Base-by-base conservation (phyloP, 805 yeast species). In the Yarrowia hollandica region DNA sequence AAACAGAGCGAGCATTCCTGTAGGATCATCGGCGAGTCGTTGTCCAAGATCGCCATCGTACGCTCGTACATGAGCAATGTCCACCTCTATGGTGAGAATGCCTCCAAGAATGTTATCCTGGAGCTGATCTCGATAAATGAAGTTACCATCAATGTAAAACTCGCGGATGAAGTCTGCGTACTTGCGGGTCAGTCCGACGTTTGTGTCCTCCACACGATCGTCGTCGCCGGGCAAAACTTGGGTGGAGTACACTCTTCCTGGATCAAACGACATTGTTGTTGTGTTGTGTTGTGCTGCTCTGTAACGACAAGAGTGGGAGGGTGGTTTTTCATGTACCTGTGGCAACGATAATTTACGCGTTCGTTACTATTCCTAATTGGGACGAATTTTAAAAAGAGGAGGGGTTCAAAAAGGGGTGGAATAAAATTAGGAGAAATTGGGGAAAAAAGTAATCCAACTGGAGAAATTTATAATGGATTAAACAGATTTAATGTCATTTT, bases 11-110 rank as follows among this genome's bases (percentile, higher is more conserved):
- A 91, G 82, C 79, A 88, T 83, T 54, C 88, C 96, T 1, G 86
- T 77, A 3, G 99, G 98, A 67, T 88, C 91, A 66, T 90, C 96
- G 60, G 84, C 73, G 63, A 94, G 77, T 64, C 83, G 82, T 71
- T 90, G 92, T 69, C 90, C 91, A 57, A 94, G 77, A 65, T 88
- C 96, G 68, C 90, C 98, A 68, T 90, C 88, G 75, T 83, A 94
- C 8, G 90, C 85, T 60, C 92, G 86, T 60, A 94, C 75, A 69
- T 94, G 96, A 59, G 86, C 96, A 48, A 88, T 79, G 64, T 88
- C 83, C 10, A 94, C 95, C 2, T 82, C 80, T 55, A 94, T 72
- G 37, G 79, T 80, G 72, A 83, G 91, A 66, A 85, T 82, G 60
- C 85, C 85, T 63, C 89, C 85, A 54, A 92, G 76, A 46, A 95